Conservation (phyloP, 352 stramenopile species). For the Phytophthora tubulina region DNA sequence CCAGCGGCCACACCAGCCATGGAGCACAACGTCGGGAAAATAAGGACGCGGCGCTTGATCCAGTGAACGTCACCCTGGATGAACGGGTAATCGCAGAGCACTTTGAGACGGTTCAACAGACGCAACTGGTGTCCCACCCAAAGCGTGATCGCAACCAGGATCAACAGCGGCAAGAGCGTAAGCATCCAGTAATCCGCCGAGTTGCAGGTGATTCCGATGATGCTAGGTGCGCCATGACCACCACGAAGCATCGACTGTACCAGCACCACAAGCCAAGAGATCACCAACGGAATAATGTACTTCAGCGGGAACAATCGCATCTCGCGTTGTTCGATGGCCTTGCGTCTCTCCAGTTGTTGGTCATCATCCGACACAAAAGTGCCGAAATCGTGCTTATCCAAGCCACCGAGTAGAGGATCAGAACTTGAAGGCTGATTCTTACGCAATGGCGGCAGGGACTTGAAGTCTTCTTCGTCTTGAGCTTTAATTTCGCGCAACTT, state of each 20-base stretch:
- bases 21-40: conserved; percentile 94
- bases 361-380: conserved; percentile 63
- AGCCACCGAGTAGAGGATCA: conserved; percentile 29
- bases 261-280: conserved; percentile 80
- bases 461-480: conserved; percentile 76
- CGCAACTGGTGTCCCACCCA: conserved; percentile 68
- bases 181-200: conserved; percentile 93
- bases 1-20: conserved; percentile 95
- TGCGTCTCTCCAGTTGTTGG: conserved; percentile 44
- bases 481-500: conserved; percentile 49
- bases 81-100: conserved; percentile 82
- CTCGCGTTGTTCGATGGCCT: conserved; percentile 58
- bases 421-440: conserved; percentile 39
- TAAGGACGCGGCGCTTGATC: conserved; percentile 86
- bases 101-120: conserved; percentile 77
- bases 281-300: conserved; percentile 64
- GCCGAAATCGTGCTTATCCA: conserved; percentile 47
- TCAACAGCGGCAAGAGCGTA: conserved; percentile 84
- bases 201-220: conserved; percentile 95
- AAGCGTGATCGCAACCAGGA: conserved; percentile 73
- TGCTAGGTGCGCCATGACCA: conserved; percentile 70
- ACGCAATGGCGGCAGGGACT: conserved; percentile 58
- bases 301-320: conserved; percentile 63
- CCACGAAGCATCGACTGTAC: conserved; percentile 78
- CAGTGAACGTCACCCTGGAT: conserved; percentile 96